Percentiles rank a stretch among this genome's conserved stretches.
phyloP scores from a whole-genome alignment of 2,329 filamentous ascomycete species.

The Beauveria sp. region DNA sequence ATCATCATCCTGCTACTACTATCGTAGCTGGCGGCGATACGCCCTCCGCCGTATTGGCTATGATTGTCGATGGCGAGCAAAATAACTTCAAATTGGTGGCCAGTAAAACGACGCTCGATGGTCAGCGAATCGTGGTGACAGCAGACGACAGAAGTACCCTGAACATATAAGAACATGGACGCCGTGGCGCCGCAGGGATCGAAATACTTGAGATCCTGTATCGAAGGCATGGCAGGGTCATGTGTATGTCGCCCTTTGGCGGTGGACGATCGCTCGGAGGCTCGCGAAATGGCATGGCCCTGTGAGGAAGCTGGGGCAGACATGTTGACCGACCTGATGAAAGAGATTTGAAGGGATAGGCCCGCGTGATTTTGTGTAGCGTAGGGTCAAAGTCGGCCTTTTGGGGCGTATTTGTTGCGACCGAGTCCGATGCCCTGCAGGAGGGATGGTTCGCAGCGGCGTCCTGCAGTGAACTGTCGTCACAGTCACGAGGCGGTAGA shows the following conservation, averaged over 20 bases:
- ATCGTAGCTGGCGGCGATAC: slow-evolving; percentile 90
- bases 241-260: slow-evolving; percentile 30
- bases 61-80: slow-evolving; percentile 85
- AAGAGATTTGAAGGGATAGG: slow-evolving; percentile 4
- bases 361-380: slow-evolving; percentile 7
- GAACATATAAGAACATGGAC: slow-evolving; percentile 81
- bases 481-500: slow-evolving; percentile 15
- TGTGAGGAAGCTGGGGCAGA: slow-evolving; percentile 48
- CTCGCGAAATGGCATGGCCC: slow-evolving; percentile 52
- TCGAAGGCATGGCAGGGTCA: slow-evolving; percentile 42
- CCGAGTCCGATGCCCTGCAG: slow-evolving; percentile 17
- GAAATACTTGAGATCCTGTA: slow-evolving; percentile 51
- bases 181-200: slow-evolving; percentile 87
- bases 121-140: slow-evolving; percentile 88
- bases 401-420: neutral
- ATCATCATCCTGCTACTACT: slow-evolving; percentile 85
- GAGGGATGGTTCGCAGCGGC: slow-evolving; percentile 15
- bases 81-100: slow-evolving; percentile 75
- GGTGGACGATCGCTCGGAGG: slow-evolving; percentile 48
- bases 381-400: slow-evolving; percentile 12
- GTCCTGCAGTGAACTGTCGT: slow-evolving; percentile 17
- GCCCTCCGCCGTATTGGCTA: slow-evolving; percentile 76
- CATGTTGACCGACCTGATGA: slow-evolving; percentile 42
- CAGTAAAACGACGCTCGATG: slow-evolving; percentile 77
- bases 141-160: slow-evolving; percentile 75